A percentile compares a stretch with the other conserved stretches of the same genome.
phyloP scores from a whole-genome alignment of 1,284 basidiomycete genomes.

The Irpex sp. region DNA sequence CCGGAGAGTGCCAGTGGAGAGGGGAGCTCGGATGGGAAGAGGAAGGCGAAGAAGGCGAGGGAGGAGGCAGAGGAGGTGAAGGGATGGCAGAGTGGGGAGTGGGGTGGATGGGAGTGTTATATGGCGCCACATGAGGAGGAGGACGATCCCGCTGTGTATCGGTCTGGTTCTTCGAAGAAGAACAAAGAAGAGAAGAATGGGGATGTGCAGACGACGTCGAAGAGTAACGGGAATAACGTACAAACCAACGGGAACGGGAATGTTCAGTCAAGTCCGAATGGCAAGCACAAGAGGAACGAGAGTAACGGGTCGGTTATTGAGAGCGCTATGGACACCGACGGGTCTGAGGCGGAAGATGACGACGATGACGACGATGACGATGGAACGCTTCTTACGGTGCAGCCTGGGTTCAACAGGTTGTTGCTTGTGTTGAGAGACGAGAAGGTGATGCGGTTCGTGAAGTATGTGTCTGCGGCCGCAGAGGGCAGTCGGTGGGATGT shows the following conservation, averaged over 20 bases:
- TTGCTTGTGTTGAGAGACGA: slow-evolving; percentile 91
- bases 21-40: slow-evolving; percentile 28
- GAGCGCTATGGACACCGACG: slow-evolving; percentile 22
- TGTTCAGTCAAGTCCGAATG: slow-evolving; percentile 1
- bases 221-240: slow-evolving; percentile 23
- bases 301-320: slow-evolving; percentile 11
- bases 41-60: slow-evolving; percentile 34
- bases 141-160: slow-evolving; percentile 93
- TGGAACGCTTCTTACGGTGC: slow-evolving; percentile 84
- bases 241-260: slow-evolving; percentile 13
- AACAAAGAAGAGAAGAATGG: slow-evolving; percentile 39
- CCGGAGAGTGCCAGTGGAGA: slow-evolving; percentile 29
- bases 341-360: slow-evolving; percentile 19
- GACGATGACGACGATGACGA: slow-evolving; percentile 75
- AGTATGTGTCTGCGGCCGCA: slow-evolving; percentile 87
- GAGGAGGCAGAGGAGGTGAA: slow-evolving; percentile 29
- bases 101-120: slow-evolving; percentile 98
- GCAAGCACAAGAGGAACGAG: slow-evolving; percentile 7
- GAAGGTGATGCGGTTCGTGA: slow-evolving; percentile 91
- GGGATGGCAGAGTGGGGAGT: slow-evolving; percentile 78
- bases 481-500: slow-evolving; percentile 90
- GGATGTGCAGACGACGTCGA: slow-evolving; percentile 10
- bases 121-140: slow-evolving; percentile 92
- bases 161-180: slow-evolving; percentile 45
- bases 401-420: slow-evolving; percentile 89